Base-by-base conservation (phyloP, 2,329 filamentous ascomycete genomes). In the Westerdykella sp. region DNA sequence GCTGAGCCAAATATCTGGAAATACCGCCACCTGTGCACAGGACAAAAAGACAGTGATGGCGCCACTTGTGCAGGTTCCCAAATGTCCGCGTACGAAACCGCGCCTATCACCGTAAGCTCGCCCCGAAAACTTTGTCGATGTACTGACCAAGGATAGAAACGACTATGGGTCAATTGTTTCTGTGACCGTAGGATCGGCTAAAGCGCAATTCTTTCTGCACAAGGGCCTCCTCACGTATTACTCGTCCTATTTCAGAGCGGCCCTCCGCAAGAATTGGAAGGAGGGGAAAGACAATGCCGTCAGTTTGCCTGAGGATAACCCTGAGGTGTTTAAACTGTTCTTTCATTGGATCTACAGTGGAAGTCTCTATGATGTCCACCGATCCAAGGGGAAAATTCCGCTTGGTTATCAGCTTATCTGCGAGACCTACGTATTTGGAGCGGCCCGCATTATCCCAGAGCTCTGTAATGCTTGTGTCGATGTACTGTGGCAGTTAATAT, bases 181-280 rank as follows among this genome's bases (percentile, higher is more conserved):
- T 12, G 25, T 28, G 25, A 28, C 25, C 3, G 25, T 28, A 9
- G 25, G 25, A 28, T 10, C 7, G 11, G 25, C 25, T 7, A 14
- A 31, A 14, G 21, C 41, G 23, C 16, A 13, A 15, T 57, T 54
- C 36, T 28, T 41, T 12, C 40, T 53, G 4, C 51, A 60, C 48
- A 47, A 47, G 23, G 49, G 42, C 3, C 32, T 57, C 3, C 32
- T 57, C 6, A 37, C 32, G 4, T 54, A 53, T 45, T 53, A 53
- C 40, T 57, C 54, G 2, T 44, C 45, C 31, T 57, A 53, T 41
- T 60, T 60, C 39, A 28, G 39, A 9, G 43, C 45, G 3, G 48
- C 53, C 4, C 41, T 54, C 35, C 41, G 46, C 7, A 44, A 48
- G 5, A 25, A 39, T 0, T 55, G 48, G 22, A 23, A 21, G 12